Evolutionary conservation across 257 asterid species (phyloP).

Genomic region (Fraxinus americana): DNA sequence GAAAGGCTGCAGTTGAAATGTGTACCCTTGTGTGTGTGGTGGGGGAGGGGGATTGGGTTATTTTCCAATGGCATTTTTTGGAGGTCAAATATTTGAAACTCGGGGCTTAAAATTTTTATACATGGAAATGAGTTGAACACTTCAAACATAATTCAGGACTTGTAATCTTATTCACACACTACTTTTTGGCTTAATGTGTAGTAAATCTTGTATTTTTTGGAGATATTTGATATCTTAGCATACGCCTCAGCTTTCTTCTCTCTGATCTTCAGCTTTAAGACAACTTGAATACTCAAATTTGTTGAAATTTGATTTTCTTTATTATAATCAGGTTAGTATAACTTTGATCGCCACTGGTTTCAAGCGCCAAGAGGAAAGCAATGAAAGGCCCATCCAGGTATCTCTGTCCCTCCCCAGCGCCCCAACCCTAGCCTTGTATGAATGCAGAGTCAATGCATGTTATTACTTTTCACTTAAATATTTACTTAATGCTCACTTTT

Average conservation of each 20-base stretch:
- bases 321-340: constrained; percentile 70
- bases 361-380: constrained; percentile 90
- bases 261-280: neutral
- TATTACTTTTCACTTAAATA: neutral
- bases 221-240: constrained; percentile 9
- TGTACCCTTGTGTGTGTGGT: too few relatives aligned
- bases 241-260: neutral
- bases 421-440: neutral
- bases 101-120: neutral
- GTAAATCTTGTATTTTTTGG: neutral
- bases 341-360: constrained; percentile 95
- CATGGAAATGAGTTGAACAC: neutral
- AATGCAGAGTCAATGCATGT: neutral
- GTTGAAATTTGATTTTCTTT: constrained; percentile 20
- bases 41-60: too few relatives aligned
- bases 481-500: neutral
- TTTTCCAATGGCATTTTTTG: neutral
- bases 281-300: neutral
- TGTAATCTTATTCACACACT: neutral
- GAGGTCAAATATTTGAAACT: neutral
- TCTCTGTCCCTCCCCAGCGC: constrained; percentile 13
- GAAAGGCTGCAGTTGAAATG: too few relatives aligned
- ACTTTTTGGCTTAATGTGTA: neutral
- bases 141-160: neutral
- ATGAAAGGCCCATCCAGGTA: constrained; percentile 74